Conservation (phyloP, 2,329 filamentous ascomycete genomes). For the Drechslera avenae region DNA sequence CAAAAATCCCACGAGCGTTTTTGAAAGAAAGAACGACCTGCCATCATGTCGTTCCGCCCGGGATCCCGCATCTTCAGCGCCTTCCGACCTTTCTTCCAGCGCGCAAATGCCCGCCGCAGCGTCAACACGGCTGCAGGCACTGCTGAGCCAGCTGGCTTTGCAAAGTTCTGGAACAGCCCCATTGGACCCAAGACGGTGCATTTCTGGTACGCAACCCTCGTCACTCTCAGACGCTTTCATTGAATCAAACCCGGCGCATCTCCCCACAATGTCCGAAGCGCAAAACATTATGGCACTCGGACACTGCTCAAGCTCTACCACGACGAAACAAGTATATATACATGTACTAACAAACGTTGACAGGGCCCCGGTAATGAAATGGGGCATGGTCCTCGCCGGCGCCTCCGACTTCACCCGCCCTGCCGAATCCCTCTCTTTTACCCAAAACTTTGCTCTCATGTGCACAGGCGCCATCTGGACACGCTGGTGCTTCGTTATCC, state of each 20-base stretch:
- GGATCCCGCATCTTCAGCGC: slow-evolving; percentile 63
- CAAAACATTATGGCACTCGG: not conserved
- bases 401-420: slow-evolving; percentile 90
- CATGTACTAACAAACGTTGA: slow-evolving; percentile 3
- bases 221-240: not conserved
- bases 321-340: not conserved
- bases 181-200: slow-evolving; percentile 78
- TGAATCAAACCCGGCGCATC: not conserved
- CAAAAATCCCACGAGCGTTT: not conserved
- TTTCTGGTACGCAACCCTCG: slow-evolving; percentile 73
- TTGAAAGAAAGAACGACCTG: slow-evolving; percentile 11
- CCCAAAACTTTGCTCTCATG: slow-evolving; percentile 88
- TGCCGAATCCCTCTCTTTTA: slow-evolving; percentile 88
- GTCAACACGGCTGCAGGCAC: slow-evolving; percentile 67
- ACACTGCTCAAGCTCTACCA: no score
- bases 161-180: slow-evolving; percentile 66
- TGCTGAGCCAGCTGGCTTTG: slow-evolving; percentile 60
- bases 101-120: slow-evolving; percentile 65
- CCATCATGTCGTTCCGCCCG: slow-evolving; percentile 61
- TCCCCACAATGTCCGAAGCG: slow-evolving; percentile 13
- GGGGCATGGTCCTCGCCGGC: slow-evolving; percentile 90
- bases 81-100: slow-evolving; percentile 58
- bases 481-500: slow-evolving; percentile 97
- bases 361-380: slow-evolving; percentile 94
- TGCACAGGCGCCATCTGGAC: slow-evolving; percentile 97